Conservation (phyloP, 176 grass and related monocot species). For the Triticum dicoccoides region DNA sequence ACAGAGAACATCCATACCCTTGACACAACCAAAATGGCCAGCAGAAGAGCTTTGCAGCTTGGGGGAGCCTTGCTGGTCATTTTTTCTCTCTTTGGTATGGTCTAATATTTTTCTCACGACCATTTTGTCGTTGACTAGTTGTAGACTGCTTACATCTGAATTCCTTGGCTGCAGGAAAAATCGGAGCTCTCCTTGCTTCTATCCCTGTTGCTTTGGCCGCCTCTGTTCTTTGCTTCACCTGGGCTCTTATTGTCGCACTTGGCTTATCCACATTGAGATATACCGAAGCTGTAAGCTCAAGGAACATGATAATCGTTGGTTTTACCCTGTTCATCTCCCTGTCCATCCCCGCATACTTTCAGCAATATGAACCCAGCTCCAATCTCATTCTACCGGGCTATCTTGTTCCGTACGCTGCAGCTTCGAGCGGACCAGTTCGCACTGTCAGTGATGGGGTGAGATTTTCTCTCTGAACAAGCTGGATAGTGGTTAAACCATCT, state of each 20-base stretch:
- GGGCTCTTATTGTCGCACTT: slow-evolving; percentile 84
- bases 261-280: slow-evolving; percentile 86
- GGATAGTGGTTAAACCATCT: not conserved
- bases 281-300: slow-evolving; percentile 92
- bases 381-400: slow-evolving; percentile 86
- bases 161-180: slow-evolving; percentile 66
- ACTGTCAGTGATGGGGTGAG: slow-evolving; percentile 66
- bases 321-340: slow-evolving; percentile 97
- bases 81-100: slow-evolving; percentile 85
- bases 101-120: not conserved
- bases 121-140: not conserved
- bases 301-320: slow-evolving; percentile 97
- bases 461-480: not conserved
- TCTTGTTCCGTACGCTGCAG: slow-evolving; percentile 81
- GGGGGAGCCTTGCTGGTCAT: slow-evolving; percentile 67
- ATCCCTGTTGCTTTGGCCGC: slow-evolving; percentile 79
- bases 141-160: not conserved
- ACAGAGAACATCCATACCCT: slow-evolving; percentile 96
- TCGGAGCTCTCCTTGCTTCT: slow-evolving; percentile 90
- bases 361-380: slow-evolving; percentile 77
- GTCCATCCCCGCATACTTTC: slow-evolving; percentile 83
- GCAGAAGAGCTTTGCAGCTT: slow-evolving; percentile 78
- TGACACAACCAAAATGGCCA: slow-evolving; percentile 79
- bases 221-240: slow-evolving; percentile 89
- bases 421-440: slow-evolving; percentile 75